These are phyloP conservation scores for Fusarium udum DNA, from an alignment of 2,329 filamentous ascomycete species.

Conservation along the genomic window DNA sequence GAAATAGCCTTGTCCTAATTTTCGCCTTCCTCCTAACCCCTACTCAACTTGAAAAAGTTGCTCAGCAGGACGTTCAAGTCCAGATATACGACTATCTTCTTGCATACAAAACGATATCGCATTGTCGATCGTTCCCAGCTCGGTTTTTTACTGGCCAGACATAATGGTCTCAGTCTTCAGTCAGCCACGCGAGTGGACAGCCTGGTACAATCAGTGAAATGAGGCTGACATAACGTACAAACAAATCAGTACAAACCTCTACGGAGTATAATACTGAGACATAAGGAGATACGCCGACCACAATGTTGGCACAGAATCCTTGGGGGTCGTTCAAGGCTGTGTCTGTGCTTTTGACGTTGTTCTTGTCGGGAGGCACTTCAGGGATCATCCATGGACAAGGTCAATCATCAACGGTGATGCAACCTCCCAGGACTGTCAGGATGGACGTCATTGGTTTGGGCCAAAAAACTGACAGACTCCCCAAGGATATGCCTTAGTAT, in stretches of 20 bases:
- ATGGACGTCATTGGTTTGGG: background rate
- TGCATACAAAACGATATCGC: constrained; percentile 1
- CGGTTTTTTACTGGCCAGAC: constrained; percentile 4
- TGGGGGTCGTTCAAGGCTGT: constrained; percentile 27
- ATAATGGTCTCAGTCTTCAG: background rate
- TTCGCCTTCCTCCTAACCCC: constrained; percentile 14
- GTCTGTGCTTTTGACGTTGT: constrained; percentile 29
- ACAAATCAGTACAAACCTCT: constrained; percentile 15
- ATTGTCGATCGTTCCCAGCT: constrained; percentile 8
- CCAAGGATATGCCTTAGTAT: background rate
- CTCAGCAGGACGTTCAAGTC: background rate
- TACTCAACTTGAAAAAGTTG: background rate
- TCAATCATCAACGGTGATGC: constrained; percentile 35
- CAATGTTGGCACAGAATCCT: constrained; percentile 18
- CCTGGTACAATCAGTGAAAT: background rate
- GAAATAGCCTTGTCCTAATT: constrained; percentile 25
- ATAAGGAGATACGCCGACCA: background rate
- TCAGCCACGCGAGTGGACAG: constrained; percentile 4
- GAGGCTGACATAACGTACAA: constrained; percentile 13
- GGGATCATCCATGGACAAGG: constrained; percentile 32
- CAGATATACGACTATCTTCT: background rate
- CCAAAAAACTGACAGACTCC: background rate
- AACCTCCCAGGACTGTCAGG: constrained; percentile 25
- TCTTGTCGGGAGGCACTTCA: constrained; percentile 20
- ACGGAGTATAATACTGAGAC: constrained; percentile 20